Base-by-base conservation (phyloP, 2,329 filamentous ascomycete genomes). In the Berkeleyomyces basicola region DNA sequence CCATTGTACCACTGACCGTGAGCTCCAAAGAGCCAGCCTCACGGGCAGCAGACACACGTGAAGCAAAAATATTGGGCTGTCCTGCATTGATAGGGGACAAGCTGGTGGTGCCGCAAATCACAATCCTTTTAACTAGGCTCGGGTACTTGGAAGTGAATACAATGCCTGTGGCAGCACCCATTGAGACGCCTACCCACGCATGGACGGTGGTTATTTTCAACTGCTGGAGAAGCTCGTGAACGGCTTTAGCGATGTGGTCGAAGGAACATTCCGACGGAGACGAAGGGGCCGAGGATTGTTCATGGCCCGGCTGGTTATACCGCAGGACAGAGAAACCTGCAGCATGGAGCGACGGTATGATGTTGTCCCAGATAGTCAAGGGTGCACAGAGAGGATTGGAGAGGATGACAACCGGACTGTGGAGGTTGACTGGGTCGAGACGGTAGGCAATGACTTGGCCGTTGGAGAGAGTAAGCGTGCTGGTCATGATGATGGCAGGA, bases 151-250 rank as follows among this genome's bases (percentile, higher is more conserved):
- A 69, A 0, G 70, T 70, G 65, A 77, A 77, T 63, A 71, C 71
- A 58, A 77, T 67, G 23, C 73, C 73, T 0, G 70, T 72, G 0
- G 74, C 70, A 6, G 73, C 76, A 31, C 76, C 76, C 73, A 78
- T 76, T 9, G 75, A 77, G 0, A 77, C 74, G 1, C 75, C 75
- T 6, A 78, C 68, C 75, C 75, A 78, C 2, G 72, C 71, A 61
- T 74, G 68, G 4, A 75, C 63, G 23, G 66, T 69, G 4, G 64
- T 55, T 40, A 76, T 69, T 5, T 66, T 66, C 3, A 75, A 69
- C 14, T 70, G 65, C 1, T 65, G 55, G 1, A 77, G 67, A 3
- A 77, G 70, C n/a, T 68, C 63, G 47, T 67, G 61, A 0, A 75
- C 72, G 58, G 76, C 74, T 36, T 72, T 70, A 3, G 72, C 71